These are phyloP conservation scores for Dillenia suffruticosa DNA, from an alignment of 164 flowering plant genomes.

Conservation along the genomic window DNA sequence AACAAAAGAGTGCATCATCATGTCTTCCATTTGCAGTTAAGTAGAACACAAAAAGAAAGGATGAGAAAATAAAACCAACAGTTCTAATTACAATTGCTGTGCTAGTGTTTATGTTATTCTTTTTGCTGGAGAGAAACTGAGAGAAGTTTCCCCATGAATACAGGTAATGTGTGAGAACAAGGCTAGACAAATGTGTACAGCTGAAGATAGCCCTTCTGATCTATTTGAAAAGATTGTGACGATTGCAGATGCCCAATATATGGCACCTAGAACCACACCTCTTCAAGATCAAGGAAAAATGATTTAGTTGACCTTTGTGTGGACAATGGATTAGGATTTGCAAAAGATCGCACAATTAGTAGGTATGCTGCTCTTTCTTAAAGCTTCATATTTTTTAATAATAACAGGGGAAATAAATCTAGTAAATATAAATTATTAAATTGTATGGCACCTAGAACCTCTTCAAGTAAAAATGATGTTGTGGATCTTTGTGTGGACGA, in stretches of 20 bases:
- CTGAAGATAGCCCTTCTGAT: constrained; percentile 74
- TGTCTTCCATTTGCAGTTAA: no score
- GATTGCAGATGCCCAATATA: constrained; percentile 67
- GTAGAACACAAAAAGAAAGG: no score
- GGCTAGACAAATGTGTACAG: constrained; percentile 77
- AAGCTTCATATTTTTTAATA: background rate
- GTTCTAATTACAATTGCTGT: no score
- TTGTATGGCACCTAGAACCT: constrained; percentile 71
- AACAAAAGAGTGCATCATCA: no score
- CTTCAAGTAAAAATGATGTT: constrained; percentile 77
- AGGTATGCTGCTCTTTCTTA: constrained; percentile 41
- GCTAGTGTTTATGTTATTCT: no score
- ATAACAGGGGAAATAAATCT: no score
- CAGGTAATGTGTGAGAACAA: constrained; percentile 94
- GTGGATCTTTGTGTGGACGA: constrained; percentile 87
- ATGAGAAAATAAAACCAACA: no score
- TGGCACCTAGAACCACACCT: constrained; percentile 87
- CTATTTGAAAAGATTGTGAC: constrained; percentile 75
- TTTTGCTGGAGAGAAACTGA: no score
- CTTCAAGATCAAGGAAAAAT: constrained; percentile 79
- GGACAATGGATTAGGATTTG: constrained; percentile 95
- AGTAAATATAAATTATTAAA: no score
- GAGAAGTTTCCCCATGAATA: constrained; percentile 3
- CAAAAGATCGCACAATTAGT: constrained; percentile 95
- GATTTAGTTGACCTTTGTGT: constrained; percentile 83